phyloP scores from a whole-genome alignment of 441 rosid genomes.

The Aleurites moluccanus region DNA sequence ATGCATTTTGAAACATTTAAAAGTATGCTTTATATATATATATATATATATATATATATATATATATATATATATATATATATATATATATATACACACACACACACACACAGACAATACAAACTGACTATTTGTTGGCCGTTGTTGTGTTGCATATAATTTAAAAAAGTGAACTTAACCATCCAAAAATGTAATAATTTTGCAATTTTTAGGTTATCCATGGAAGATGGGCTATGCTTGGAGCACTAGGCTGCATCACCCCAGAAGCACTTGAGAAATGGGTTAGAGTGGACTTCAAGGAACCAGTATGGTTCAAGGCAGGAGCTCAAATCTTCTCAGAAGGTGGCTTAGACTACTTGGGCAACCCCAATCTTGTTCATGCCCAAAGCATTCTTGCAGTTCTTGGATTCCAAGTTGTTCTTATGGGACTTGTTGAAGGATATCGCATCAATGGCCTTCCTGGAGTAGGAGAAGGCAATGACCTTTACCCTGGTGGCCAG shows the following conservation, averaged over 20 bases:
- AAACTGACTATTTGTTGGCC: too few species aligned
- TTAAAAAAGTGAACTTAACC: neutral
- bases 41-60: too few species aligned
- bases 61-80: too few species aligned
- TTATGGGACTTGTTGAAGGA: constrained; percentile 92
- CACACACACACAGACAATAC: too few species aligned
- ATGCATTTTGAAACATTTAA: too few species aligned
- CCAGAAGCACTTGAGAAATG: constrained; percentile 90
- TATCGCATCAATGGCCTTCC: constrained; percentile 90
- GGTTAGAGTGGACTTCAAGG: constrained; percentile 85
- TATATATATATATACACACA: too few species aligned
- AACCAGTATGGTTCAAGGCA: constrained; percentile 95
- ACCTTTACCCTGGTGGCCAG: constrained; percentile 91
- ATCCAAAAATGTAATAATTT: neutral
- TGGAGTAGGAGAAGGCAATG: constrained; percentile 89
- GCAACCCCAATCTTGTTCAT: constrained; percentile 93
- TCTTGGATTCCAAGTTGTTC: constrained; percentile 77
- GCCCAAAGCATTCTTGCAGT: constrained; percentile 96
- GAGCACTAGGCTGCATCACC: constrained; percentile 90
- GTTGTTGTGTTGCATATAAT: too few species aligned
- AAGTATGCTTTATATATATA: too few species aligned
- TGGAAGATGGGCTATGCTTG: constrained; percentile 97
- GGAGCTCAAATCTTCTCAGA: constrained; percentile 96
- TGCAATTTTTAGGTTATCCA: constrained; percentile 60
- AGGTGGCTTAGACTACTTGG: constrained; percentile 93